Evolutionary conservation across 2,329 filamentous ascomycete genomes (phyloP).

Genomic region (Talaromyces sp.): DNA sequence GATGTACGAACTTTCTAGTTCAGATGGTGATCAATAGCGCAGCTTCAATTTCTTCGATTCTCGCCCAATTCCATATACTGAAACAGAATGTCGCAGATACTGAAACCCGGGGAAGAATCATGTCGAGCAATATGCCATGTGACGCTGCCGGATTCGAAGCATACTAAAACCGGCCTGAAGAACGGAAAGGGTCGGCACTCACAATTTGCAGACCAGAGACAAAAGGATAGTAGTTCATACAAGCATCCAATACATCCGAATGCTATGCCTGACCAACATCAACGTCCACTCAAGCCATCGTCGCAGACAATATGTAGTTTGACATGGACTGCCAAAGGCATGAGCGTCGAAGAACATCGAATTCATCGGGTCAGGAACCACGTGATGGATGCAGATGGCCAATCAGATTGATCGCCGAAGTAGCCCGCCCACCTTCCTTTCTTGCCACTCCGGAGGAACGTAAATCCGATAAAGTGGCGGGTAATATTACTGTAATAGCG

Average conservation of each 20-base stretch:
- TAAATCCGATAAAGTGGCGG: not conserved
- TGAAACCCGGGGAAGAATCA: not conserved
- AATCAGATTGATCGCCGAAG: slow-evolving; percentile 1
- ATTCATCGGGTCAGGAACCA: slow-evolving; percentile 10
- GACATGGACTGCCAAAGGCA: not conserved
- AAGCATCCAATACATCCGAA: slow-evolving; percentile 1
- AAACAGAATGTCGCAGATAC: not conserved
- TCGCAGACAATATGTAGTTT: not conserved
- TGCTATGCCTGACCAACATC: not conserved
- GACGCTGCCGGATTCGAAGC: not conserved
- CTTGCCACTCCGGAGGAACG: not conserved
- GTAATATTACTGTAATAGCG: not conserved
- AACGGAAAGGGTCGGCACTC: slow-evolving; percentile 2
- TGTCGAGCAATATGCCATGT: not conserved
- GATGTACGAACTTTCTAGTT: not conserved
- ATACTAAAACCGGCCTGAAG: not conserved
- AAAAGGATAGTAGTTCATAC: not conserved
- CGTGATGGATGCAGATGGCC: not conserved
- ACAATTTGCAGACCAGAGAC: not conserved
- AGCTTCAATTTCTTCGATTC: not conserved
- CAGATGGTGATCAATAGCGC: not conserved
- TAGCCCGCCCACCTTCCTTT: slow-evolving; percentile 1
- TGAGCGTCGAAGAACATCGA: not conserved
- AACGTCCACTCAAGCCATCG: not conserved
- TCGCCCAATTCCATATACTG: too few relatives aligned